Conservation (phyloP, 257 asterid species). For the Penstemon eatonii region DNA sequence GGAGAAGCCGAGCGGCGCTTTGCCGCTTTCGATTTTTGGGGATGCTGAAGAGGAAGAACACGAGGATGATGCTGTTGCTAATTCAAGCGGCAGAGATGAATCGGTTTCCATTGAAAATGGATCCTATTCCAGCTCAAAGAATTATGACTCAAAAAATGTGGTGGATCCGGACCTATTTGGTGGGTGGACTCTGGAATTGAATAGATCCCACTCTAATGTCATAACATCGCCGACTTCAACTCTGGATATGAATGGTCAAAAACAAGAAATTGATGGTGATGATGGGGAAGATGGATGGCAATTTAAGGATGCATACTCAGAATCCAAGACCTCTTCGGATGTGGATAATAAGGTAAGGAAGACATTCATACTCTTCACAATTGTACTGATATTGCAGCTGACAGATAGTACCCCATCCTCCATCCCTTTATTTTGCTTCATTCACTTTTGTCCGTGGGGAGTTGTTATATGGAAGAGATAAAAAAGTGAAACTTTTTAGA, state of each 20-base stretch:
- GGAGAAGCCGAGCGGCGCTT: constrained; percentile 71
- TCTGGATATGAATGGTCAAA: constrained; percentile 33
- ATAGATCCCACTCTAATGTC: constrained; percentile 29
- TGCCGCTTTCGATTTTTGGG: constrained; percentile 76
- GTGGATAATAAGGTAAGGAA: constrained; percentile 45
- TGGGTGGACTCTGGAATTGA: constrained; percentile 35
- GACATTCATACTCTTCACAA: constrained; percentile 8
- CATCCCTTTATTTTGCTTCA: too few relatives aligned
- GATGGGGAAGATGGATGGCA: constrained; percentile 69
- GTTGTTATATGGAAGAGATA: too few relatives aligned
- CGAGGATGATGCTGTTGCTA: constrained; percentile 24
- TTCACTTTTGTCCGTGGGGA: too few relatives aligned
- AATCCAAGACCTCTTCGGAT: constrained; percentile 26
- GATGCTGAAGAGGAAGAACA: constrained; percentile 50
- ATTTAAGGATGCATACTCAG: constrained; percentile 63
- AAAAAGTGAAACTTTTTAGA: too few relatives aligned
- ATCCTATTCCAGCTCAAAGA: constrained; percentile 25
- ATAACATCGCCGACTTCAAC: constrained; percentile 29
- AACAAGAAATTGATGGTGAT: constrained; percentile 16
- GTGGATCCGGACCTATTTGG: constrained; percentile 28
- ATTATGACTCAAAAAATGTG: constrained; percentile 27
- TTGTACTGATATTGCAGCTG: background rate
- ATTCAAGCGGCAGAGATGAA: constrained; percentile 23
- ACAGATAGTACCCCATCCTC: too few relatives aligned
- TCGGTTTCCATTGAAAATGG: constrained; percentile 37